phyloP scores from a whole-genome alignment of 148 eudicot species.

The Dysphania ambrosioides region DNA sequence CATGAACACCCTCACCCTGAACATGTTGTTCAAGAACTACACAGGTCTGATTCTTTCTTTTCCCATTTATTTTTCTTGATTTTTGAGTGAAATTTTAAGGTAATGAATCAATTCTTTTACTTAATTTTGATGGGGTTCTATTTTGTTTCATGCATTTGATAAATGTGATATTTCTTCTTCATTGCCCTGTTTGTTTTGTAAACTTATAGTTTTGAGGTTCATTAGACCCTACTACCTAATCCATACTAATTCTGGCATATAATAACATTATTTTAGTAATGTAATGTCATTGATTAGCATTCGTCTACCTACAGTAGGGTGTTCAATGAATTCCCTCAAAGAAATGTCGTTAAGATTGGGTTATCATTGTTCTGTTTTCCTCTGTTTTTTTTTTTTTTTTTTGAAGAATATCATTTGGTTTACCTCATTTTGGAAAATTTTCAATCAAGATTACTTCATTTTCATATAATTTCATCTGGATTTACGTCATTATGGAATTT shows the following conservation, averaged over 20 bases:
- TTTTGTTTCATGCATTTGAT: too few relatives aligned
- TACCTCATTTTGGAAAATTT: background rate
- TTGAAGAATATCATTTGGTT: constrained; percentile 8
- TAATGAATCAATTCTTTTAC: too few relatives aligned
- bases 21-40: constrained; percentile 60
- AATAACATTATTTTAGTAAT: background rate
- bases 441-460: background rate
- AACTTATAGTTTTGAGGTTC: too few relatives aligned
- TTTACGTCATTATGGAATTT: too few relatives aligned
- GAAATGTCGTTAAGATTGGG: too few relatives aligned
- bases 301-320: too few relatives aligned
- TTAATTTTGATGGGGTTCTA: too few relatives aligned
- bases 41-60: constrained; percentile 39
- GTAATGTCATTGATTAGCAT: background rate
- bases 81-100: background rate
- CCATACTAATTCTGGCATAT: background rate
- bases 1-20: constrained; percentile 82
- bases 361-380: constrained; percentile 31
- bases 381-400: constrained; percentile 33
- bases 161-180: too few relatives aligned
- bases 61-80: background rate
- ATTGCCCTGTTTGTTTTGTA: too few relatives aligned
- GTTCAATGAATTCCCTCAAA: too few relatives aligned
- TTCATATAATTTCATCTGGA: constrained; percentile 20
- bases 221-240: background rate